Evolutionary conservation across 768 basidiomycete genomes (phyloP), one percentile per base, ranked within the genome.

Genomic region (Stropharia rugosoannulata): DNA sequence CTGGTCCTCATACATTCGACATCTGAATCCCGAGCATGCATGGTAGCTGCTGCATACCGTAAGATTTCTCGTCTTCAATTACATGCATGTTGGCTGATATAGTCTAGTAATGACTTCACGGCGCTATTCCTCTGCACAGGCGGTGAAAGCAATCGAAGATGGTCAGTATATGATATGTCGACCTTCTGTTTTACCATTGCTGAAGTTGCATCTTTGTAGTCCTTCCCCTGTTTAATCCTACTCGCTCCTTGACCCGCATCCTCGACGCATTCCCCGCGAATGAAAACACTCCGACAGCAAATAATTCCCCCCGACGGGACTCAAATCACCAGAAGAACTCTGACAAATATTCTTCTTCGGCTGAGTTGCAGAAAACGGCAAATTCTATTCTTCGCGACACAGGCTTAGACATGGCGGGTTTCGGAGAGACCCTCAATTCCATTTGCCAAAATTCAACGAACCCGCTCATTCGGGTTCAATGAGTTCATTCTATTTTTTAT

Each of bases 141-240:
- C 80, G 11, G 69, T 70, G 46, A 57, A 62, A 1, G 57, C 73
- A 16, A 67, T 84, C 5, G 73, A 79, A 64, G 64, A 76, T 51
- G 79, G 83, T 80, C 48, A 12, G 18, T 48, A 35, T 35, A 46
- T 27, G 13, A 35, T 35, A 46, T 27, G 13, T 27, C 6, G 10
- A 8, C 27, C 39, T 25, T n/a, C 9, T 38, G 16, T 6, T 19
- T 7, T 10, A 19, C 5, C n/a, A 11, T 44, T 44, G 39, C 12
- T 54, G 32, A 13, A 25, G 29, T 7, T 43, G 22, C 25, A 7
- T n/a, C 11, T 9, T 5, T 25, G 2, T 11, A 25, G 83, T 74
- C 8, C 71, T 85, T 8, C 83, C 84, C 4, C 70, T 85, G 3
- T 85, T 83, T 66, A 77, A 79, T 56, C 73, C 76, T 12, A 81